Evolutionary conservation across 1,284 basidiomycete genomes (phyloP).

Genomic region (Coriolopsis trogii): DNA sequence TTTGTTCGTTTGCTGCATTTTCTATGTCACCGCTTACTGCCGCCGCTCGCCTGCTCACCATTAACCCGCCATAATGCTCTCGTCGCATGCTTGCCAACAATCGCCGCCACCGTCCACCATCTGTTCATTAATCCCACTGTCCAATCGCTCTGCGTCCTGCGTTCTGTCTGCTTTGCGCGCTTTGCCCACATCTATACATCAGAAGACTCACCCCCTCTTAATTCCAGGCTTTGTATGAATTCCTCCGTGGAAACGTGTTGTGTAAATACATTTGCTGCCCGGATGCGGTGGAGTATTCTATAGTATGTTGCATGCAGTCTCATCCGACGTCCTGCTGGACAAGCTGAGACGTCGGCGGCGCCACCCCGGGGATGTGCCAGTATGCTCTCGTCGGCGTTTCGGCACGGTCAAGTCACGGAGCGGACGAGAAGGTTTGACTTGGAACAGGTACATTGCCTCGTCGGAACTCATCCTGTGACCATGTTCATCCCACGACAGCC

Average conservation of each 20-base stretch:
- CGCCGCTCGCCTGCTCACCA: slow-evolving; percentile 26
- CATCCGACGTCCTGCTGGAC: neutral
- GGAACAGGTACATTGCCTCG: no score
- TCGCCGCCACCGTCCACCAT: slow-evolving; percentile 2
- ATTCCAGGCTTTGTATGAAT: slow-evolving; percentile 13
- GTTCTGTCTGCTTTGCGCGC: neutral
- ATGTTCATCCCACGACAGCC: no score
- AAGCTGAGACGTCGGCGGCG: no score
- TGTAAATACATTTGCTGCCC: neutral
- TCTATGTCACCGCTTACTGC: slow-evolving; percentile 28
- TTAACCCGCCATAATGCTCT: slow-evolving; percentile 11
- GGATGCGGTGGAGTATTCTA: neutral
- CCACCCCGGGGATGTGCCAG: no score
- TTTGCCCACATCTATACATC: neutral
- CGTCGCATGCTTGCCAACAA: slow-evolving; percentile 19
- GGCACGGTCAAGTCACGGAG: no score
- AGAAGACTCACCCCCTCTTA: neutral
- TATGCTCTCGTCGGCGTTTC: no score
- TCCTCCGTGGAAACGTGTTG: neutral
- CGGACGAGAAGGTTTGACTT: no score
- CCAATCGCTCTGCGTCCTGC: neutral
- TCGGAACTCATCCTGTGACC: no score
- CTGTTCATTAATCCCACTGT: slow-evolving; percentile 2
- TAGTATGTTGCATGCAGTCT: neutral
- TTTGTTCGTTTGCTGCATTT: slow-evolving; percentile 30